Conservation (phyloP, 352 stramenopile genomes). For the Phytophthora meadii region DNA sequence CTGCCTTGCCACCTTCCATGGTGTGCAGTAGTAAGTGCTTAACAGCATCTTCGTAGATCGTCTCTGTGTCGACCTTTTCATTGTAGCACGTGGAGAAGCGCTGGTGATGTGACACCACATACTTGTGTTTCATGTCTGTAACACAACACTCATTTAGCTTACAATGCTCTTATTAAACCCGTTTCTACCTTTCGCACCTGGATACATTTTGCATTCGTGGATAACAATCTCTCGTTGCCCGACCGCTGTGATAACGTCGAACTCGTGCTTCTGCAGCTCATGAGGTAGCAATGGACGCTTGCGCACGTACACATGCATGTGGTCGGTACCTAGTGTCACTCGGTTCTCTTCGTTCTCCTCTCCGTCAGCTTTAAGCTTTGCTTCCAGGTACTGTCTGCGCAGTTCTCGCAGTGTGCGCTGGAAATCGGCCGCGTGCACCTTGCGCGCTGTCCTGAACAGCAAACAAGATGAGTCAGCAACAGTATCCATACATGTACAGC, state of each 20-base stretch:
- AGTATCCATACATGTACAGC: not conserved
- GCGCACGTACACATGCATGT: constrained; percentile 87
- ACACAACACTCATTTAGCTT: not conserved
- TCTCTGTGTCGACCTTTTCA: constrained; percentile 75
- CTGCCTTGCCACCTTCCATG: constrained; percentile 68
- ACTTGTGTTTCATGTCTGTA: constrained; percentile 90
- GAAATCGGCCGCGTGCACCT: constrained; percentile 67
- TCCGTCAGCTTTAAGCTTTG: not conserved
- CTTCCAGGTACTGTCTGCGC: constrained; percentile 41
- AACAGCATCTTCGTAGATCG: constrained; percentile 72
- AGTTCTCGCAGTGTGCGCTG: constrained; percentile 56
- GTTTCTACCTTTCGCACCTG: constrained; percentile 34
- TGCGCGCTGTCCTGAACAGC: constrained; percentile 59
- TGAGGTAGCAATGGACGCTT: constrained; percentile 90
- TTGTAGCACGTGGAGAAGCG: constrained; percentile 83
- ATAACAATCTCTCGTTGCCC: constrained; percentile 73
- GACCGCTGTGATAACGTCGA: constrained; percentile 84
- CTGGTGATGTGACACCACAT: constrained; percentile 79
- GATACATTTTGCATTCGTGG: constrained; percentile 92
- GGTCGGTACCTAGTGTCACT: constrained; percentile 40
- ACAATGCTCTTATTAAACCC: not conserved
- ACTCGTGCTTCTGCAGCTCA: constrained; percentile 87
- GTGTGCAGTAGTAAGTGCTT: constrained; percentile 76
- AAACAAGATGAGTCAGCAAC: not conserved
- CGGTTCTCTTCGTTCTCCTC: constrained; percentile 9